Evolutionary conservation across 345 rosid genomes (phyloP).

Genomic region (Hibiscus trionum): DNA sequence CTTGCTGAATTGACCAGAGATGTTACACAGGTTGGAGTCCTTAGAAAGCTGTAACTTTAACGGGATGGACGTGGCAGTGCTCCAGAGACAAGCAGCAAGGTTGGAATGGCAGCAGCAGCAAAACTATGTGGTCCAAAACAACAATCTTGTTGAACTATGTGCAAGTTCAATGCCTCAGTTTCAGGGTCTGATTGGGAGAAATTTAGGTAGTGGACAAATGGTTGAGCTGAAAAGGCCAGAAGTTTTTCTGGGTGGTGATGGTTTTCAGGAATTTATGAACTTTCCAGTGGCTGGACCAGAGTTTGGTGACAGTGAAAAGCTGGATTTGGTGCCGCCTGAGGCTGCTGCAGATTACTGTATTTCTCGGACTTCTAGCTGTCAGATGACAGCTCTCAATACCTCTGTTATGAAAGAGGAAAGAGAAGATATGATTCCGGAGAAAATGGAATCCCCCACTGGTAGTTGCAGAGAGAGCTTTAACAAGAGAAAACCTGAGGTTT

Average conservation of each 20-base stretch:
- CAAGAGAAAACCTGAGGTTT: conserved; percentile 40
- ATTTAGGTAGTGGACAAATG: not conserved
- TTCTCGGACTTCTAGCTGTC: conserved; percentile 33
- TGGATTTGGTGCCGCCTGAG: conserved; percentile 18
- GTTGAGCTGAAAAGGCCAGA: not conserved
- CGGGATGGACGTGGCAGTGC: conserved; percentile 28
- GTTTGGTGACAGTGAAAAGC: conserved; percentile 17
- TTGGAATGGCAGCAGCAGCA: conserved; percentile 21
- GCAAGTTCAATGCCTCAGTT: not conserved
- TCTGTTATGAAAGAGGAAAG: conserved; percentile 13
- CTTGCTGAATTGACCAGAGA: not conserved
- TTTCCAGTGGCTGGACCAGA: conserved; percentile 20
- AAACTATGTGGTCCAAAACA: conserved; percentile 12
- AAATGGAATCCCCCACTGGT: not conserved
- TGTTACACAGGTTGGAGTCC: conserved; percentile 8
- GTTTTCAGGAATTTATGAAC: conserved; percentile 20
- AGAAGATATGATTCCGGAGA: not conserved
- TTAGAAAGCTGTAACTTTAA: conserved; percentile 15
- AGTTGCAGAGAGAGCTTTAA: conserved; percentile 5
- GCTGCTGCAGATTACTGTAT: conserved; percentile 27
- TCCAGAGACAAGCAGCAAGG: conserved; percentile 22
- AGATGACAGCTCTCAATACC: conserved; percentile 14
- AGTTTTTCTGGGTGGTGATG: not conserved
- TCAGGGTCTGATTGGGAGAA: not conserved
- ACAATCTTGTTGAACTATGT: conserved; percentile 16